These are phyloP conservation scores for Cicer yamashitae DNA, from an alignment of 306 rosid species.

Conservation along the genomic window DNA sequence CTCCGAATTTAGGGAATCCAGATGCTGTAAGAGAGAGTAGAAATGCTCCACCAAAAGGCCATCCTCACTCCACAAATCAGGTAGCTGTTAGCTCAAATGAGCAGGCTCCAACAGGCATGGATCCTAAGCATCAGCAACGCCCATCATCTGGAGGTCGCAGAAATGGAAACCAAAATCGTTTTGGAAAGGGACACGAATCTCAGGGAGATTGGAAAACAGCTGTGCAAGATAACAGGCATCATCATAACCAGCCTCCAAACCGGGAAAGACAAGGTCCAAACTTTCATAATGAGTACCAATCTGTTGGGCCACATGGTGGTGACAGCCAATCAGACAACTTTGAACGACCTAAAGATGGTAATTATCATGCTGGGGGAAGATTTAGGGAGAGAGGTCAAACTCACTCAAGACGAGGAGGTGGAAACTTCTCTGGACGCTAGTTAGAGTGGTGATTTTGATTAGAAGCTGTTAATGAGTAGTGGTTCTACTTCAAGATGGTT, in stretches of 20 bases:
- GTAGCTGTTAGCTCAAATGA: slow-evolving; percentile 53
- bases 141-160: slow-evolving; percentile 63
- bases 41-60: slow-evolving; percentile 58
- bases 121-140: slow-evolving; percentile 69
- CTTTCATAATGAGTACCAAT: slow-evolving; percentile 77
- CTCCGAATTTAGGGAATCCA: slow-evolving; percentile 49
- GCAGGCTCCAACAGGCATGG: slow-evolving; percentile 52
- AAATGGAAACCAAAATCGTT: slow-evolving; percentile 72
- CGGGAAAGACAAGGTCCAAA: slow-evolving; percentile 74
- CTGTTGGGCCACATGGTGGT: slow-evolving; percentile 70
- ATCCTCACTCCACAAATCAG: slow-evolving; percentile 60
- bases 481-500: slow-evolving; percentile 31
- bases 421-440: slow-evolving; percentile 65
- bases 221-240: slow-evolving; percentile 62
- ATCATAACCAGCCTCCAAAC: slow-evolving; percentile 55
- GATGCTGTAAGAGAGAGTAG: slow-evolving; percentile 67
- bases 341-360: slow-evolving; percentile 65
- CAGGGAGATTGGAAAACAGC: slow-evolving; percentile 71
- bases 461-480: slow-evolving; percentile 54
- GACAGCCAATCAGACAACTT: slow-evolving; percentile 49
- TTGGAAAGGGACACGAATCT: slow-evolving; percentile 71
- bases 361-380: slow-evolving; percentile 56
- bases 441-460: slow-evolving; percentile 56
- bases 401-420: slow-evolving; percentile 81
- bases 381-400: slow-evolving; percentile 76